Evolutionary conservation across 805 yeast species (phyloP).

Genomic region (Hanseniaspora nectarophila): DNA sequence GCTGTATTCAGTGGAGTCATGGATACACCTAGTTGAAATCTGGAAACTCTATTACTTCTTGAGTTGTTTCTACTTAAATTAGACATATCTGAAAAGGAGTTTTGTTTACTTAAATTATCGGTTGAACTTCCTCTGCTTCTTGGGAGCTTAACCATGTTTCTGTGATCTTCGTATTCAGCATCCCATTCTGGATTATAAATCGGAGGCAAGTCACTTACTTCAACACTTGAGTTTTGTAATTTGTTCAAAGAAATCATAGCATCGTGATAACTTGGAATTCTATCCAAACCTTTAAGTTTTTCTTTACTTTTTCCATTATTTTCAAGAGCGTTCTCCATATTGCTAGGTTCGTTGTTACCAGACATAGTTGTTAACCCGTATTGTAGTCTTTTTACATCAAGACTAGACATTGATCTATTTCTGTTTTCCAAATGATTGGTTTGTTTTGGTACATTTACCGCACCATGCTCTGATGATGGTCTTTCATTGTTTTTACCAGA

Average conservation of each 20-base stretch:
- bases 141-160: not conserved
- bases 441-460: not conserved
- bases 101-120: not conserved
- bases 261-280: conserved; percentile 12
- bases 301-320: not conserved
- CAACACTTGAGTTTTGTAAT: conserved; percentile 7
- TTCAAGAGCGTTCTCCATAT: not conserved
- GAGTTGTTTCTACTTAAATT: not conserved
- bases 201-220: conserved; percentile 9
- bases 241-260: conserved; percentile 9
- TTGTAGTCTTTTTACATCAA: conserved; percentile 3
- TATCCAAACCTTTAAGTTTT: not conserved
- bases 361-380: conserved; percentile 9
- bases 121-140: not conserved
- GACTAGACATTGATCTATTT: conserved; percentile 1
- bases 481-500: not conserved
- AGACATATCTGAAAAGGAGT: not conserved
- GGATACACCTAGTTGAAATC: conserved; percentile 12
- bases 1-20: conserved; percentile 9
- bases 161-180: not conserved
- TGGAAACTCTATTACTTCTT: conserved; percentile 1
- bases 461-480: not conserved
- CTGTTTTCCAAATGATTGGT: not conserved
- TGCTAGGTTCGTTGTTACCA: not conserved
- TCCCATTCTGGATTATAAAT: conserved; percentile 14